Conservation (phyloP, 83 land plant species). For the Larix sibirica region DNA sequence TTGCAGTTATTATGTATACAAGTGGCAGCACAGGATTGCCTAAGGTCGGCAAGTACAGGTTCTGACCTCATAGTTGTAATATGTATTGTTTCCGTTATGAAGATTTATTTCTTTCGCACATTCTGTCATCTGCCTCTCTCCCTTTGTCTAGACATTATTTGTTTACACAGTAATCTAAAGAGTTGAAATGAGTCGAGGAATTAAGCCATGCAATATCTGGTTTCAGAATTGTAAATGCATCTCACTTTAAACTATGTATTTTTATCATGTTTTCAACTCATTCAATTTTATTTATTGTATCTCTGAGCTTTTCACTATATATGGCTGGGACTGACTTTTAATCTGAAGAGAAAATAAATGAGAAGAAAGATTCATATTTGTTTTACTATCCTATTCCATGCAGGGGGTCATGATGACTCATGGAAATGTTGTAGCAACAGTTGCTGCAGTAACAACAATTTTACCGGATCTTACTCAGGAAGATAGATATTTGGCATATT, state of each 20-base stretch:
- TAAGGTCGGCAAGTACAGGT: constrained; percentile 57
- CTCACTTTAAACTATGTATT: background rate
- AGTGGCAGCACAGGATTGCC: constrained; percentile 99
- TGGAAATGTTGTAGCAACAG: constrained; percentile 81
- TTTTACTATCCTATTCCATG: constrained; percentile 11
- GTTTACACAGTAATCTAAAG: background rate
- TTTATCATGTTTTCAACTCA: background rate
- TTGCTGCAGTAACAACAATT: constrained; percentile 82
- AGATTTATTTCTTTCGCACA: background rate
- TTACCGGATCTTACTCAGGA: constrained; percentile 63
- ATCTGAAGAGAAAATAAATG: background rate
- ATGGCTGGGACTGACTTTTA: background rate
- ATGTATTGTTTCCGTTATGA: background rate
- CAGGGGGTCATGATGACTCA: constrained; percentile 99
- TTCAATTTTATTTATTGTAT: background rate
- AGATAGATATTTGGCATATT: constrained; percentile 84
- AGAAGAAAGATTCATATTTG: background rate
- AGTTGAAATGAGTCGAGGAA: background rate
- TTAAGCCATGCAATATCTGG: background rate
- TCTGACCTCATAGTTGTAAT: background rate
- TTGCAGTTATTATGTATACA: constrained; percentile 99
- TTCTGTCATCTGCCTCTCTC: background rate
- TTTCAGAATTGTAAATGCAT: background rate
- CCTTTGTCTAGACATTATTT: background rate
- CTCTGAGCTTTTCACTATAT: background rate